These are phyloP conservation scores for Paramarasmius palmivorus DNA, from an alignment of 1,284 basidiomycete species.

Conservation along the genomic window DNA sequence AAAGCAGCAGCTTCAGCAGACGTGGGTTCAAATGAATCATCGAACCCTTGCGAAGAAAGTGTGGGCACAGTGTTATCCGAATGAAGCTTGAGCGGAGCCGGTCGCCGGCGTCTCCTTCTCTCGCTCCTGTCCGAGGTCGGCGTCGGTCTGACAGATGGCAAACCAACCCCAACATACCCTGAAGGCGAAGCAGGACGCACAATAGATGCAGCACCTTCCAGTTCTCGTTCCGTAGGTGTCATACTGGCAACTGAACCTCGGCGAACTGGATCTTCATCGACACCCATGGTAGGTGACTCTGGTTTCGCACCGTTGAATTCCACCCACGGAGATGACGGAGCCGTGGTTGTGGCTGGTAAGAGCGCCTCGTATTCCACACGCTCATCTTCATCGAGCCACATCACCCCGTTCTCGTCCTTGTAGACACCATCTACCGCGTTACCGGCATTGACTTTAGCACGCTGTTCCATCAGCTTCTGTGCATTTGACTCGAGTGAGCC, in stretches of 20 bases:
- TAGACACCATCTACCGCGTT: conserved; percentile 46
- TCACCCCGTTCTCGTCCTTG: conserved; percentile 56
- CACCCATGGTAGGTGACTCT: conserved; percentile 3
- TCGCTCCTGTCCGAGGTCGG: neutral
- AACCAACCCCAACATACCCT: neutral
- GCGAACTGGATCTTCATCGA: neutral
- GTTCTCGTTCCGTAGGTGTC: conserved; percentile 3
- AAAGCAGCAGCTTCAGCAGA: neutral
- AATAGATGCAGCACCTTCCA: neutral
- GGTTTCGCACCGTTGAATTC: neutral
- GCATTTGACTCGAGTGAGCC: conserved; percentile 60
- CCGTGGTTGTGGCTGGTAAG: conserved; percentile 26
- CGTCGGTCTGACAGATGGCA: neutral
- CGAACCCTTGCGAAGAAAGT: conserved; percentile 3
- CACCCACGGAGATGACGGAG: conserved; percentile 9
- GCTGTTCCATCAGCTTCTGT: conserved; percentile 52
- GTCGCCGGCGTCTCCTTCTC: conserved; percentile 12
- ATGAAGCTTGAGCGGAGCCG: conserved; percentile 16
- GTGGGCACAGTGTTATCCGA: conserved; percentile 4
- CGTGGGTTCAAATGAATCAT: conserved; percentile 14
- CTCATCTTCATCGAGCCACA: conserved; percentile 75
- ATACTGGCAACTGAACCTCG: neutral
- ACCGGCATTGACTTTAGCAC: conserved; percentile 38
- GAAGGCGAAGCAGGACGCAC: neutral
- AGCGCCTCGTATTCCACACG: conserved; percentile 66